Evolutionary conservation across 441 rosid species (phyloP), one percentile per base, ranked within the genome.

Genomic region (Breynia disticha): DNA sequence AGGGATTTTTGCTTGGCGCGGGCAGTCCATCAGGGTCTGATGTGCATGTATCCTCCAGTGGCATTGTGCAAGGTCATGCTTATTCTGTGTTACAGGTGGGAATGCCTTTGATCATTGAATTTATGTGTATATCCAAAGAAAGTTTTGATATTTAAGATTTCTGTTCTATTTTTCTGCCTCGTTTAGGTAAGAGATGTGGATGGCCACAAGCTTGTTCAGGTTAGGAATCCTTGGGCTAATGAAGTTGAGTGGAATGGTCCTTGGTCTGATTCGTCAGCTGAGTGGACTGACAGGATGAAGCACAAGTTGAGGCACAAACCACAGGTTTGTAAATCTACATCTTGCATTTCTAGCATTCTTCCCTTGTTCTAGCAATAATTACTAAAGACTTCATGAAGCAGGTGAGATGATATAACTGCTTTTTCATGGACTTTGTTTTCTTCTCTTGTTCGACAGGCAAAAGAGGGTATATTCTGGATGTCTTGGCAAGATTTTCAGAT

Each of bases 191-290:
- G 94, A 74, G 99, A 95, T 74, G 99, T 90, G 41, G 99, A 95
- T 71, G 86, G 99, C 63, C 96, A 95, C 72, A 88, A 90, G 75
- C 97, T 90, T 66, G 95, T 90, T 68, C 98, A 95, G 65, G 80
- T 95, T 62, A 88, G 97, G 56, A 95, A 95, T 64, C 98, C 99
- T 15, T 95, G 99, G 98, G 99, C 99, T 63, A 95, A 79, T 78
- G 99, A 95, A 71, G 99, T 95, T 49, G 98, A 95, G 70, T 95
- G 99, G 99, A 95, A 88, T 76, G 99, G 99, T 60, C 97, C 95
- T 37, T 90, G 99, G 99, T 88, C 98, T 19, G 99, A 95, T 61
- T 79, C 97, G 17, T 90, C 99, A 24, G 74, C 85, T 45, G 97
- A 90, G 57, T 95, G 99, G 99, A 95, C 85, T 49, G 98, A 95